Base-by-base conservation (phyloP, 768 basidiomycete species). In the Russula compacta region DNA sequence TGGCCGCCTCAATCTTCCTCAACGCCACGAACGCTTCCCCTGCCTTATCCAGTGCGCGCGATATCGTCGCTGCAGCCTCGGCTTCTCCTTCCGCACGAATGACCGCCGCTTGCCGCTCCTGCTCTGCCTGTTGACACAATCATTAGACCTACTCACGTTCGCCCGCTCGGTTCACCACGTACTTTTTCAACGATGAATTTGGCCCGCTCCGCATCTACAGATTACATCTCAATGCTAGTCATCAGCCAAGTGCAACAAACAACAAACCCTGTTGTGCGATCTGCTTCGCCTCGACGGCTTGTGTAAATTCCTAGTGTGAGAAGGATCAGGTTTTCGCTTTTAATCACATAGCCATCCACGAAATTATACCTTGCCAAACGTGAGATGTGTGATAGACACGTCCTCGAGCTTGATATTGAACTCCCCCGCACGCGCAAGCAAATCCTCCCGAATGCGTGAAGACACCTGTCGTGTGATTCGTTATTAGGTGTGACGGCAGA, bases 101-200 rank as follows among this genome's bases (percentile, higher is more conserved):
- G 61, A 99, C 95, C 1, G 94, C 89, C 0, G 97, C 97, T 78
- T 98, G 95, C 63, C 95, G 85, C 73, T 99, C 97, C 87, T 99
- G 97, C 72, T 98, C 97, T 33, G 97, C 95, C 93, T 95, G 65
- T 33, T 39, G 24, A 66, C 21, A 60, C 58, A 57, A 42, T 65
- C 47, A 36, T 61, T 48, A 58, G 53, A 53, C 46, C 52, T 55
- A 42, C 4, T 32, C 50, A 42, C 29, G 35, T 43, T 50, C 29
- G n/a, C 19, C 48, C 8, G 42, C 19, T 29, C 42, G 12, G 2
- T 12, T 12, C 42, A 15, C 11, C 47, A 68, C 78, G 58, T 62
- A 92, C 93, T 82, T 97, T 98, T 78, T 99, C 97, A 64, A 99
- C 97, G 66, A 98, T 90, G 74, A 98, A 99, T 75, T 98, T 98